Conservation (phyloP, 2,329 filamentous ascomycete genomes). For the Aspergillus ruber region DNA sequence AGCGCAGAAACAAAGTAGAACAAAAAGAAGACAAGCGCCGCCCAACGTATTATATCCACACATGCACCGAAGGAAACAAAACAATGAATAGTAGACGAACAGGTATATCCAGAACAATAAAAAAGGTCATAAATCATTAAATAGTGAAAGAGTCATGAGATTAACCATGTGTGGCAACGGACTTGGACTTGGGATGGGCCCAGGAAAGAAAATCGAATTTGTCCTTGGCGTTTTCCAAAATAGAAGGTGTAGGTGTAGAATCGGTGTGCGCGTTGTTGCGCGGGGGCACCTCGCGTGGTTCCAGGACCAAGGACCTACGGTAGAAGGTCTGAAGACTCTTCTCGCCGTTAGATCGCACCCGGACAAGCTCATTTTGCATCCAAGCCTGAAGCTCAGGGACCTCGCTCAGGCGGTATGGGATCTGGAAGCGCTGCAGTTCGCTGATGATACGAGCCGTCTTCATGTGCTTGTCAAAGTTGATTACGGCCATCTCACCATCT, state of each 20-base stretch:
- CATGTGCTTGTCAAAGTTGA: conserved; percentile 97
- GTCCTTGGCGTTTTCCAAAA: conserved; percentile 39
- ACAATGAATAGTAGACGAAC: conserved; percentile 1
- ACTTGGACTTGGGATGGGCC: conserved; percentile 42
- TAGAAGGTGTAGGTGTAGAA: conserved; percentile 20
- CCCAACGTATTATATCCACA: conserved; percentile 5
- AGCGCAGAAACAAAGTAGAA: conserved; percentile 2
- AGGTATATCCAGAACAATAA: conserved; percentile 1
- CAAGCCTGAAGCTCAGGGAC: conserved; percentile 87
- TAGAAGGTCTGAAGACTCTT: conserved; percentile 64
- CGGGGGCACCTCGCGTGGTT: conserved; percentile 50
- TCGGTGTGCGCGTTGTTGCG: conserved; percentile 18
- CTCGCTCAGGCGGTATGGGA: conserved; percentile 77
- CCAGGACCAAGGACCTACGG: conserved; percentile 74
- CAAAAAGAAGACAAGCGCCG: conserved; percentile 5
- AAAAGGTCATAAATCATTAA: conserved; percentile 16
- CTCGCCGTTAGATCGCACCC: conserved; percentile 61
- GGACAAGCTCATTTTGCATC: conserved; percentile 74
- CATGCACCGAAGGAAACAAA: neutral
- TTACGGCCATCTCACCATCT: conserved; percentile 64
- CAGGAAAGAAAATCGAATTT: conserved; percentile 49
- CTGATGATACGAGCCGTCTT: conserved; percentile 93
- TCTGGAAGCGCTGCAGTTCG: conserved; percentile 92
- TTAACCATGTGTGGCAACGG: conserved; percentile 30
- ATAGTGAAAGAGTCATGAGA: neutral